These are phyloP conservation scores for Moricandia arvensis DNA, from an alignment of 345 rosid species.

Conservation along the genomic window DNA sequence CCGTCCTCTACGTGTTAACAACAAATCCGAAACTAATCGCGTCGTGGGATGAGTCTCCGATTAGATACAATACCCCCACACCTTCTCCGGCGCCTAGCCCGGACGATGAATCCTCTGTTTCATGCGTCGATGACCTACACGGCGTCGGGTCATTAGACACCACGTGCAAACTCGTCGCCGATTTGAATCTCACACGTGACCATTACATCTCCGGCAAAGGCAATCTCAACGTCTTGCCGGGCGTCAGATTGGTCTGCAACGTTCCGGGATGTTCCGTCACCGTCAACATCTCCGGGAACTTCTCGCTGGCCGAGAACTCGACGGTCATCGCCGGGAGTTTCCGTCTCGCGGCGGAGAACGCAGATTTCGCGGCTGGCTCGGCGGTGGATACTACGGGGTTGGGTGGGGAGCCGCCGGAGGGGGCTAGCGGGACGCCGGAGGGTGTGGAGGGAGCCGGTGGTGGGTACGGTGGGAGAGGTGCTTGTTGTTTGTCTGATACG, in stretches of 20 bases:
- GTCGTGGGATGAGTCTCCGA: slow-evolving; percentile 23
- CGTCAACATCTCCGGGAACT: slow-evolving; percentile 69
- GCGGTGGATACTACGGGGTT: slow-evolving; percentile 63
- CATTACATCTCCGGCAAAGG: slow-evolving; percentile 75
- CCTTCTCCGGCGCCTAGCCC: slow-evolving; percentile 68
- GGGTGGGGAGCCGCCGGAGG: slow-evolving; percentile 77
- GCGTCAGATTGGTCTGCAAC: slow-evolving; percentile 62
- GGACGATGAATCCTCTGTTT: slow-evolving; percentile 59
- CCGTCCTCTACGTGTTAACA: slow-evolving; percentile 7
- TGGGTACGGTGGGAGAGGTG: slow-evolving; percentile 97
- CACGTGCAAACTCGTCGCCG: slow-evolving; percentile 75
- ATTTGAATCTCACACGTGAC: slow-evolving; percentile 74
- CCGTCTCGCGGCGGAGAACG: slow-evolving; percentile 61
- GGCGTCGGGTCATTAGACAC: slow-evolving; percentile 85
- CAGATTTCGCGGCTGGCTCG: slow-evolving; percentile 54
- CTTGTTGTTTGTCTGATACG: slow-evolving; percentile 64
- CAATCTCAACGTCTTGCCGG: slow-evolving; percentile 60
- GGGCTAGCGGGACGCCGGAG: slow-evolving; percentile 87
- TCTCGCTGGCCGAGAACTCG: slow-evolving; percentile 61
- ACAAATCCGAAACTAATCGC: neutral
- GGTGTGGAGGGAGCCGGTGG: slow-evolving; percentile 94
- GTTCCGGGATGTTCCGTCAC: slow-evolving; percentile 60
- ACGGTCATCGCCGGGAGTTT: slow-evolving; percentile 66
- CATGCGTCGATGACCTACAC: slow-evolving; percentile 80
- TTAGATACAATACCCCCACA: slow-evolving; percentile 60